A percentile compares a stretch with the other conserved stretches of the same genome.
Conservation (phyloP, 2,329 filamentous ascomycete genomes). For the Sclerotinia subarctica region DNA sequence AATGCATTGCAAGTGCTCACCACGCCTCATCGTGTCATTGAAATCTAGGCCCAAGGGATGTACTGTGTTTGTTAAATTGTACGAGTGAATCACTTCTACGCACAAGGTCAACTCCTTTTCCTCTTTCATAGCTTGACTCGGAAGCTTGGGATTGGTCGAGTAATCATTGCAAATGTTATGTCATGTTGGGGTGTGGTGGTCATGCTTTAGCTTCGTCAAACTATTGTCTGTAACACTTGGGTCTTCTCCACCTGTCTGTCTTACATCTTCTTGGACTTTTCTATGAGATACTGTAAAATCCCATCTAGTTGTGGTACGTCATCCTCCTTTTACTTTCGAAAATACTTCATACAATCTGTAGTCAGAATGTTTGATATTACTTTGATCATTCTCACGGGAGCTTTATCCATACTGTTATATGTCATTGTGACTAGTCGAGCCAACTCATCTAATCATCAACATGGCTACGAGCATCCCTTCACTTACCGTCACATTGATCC, state of each 20-base stretch:
- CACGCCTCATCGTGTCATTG: not conserved
- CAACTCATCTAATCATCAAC: not conserved
- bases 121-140: not conserved
- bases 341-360: too few species aligned
- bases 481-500: slow-evolving; percentile 17
- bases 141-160: not conserved
- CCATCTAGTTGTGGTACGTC: too few species aligned
- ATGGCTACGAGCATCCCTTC: not conserved
- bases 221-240: not conserved
- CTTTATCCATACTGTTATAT: not conserved
- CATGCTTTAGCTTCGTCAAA: not conserved
- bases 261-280: not conserved
- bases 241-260: not conserved
- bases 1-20: not conserved
- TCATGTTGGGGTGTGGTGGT: not conserved
- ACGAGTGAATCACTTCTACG: not conserved
- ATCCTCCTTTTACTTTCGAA: not conserved
- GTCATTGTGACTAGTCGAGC: not conserved
- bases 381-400: not conserved
- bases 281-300: not conserved
- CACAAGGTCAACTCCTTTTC: too few species aligned
- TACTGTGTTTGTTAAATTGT: not conserved
- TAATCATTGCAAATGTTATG: not conserved
- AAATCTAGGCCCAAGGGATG: not conserved
- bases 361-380: not conserved